These are phyloP conservation scores for Ceratopteris richardii DNA, from an alignment of 75 land plant species.

Conservation along the genomic window DNA sequence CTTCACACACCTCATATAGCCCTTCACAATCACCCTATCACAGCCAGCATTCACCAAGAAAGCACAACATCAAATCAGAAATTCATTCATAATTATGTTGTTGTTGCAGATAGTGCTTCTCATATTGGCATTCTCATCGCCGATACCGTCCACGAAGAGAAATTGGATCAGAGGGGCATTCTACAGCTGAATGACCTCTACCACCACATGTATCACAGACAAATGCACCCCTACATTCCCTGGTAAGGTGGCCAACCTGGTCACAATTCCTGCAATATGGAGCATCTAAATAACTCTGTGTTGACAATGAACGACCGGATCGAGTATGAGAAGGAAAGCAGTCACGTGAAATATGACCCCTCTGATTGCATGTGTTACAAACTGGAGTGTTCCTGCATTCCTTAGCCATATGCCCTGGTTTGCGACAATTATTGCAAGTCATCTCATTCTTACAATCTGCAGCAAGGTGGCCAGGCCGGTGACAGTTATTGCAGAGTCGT, in stretches of 20 bases:
- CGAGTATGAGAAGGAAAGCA: constrained; percentile 12
- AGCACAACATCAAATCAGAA: too few species aligned
- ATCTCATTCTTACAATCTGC: constrained; percentile 50
- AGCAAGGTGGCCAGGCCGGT: constrained; percentile 44
- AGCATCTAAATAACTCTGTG: constrained; percentile 20
- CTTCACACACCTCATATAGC: too few species aligned
- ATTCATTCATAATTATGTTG: too few species aligned
- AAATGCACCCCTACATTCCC: constrained; percentile 12
- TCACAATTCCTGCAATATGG: constrained; percentile 26
- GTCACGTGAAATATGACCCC: constrained; percentile 39
- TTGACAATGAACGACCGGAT: background rate
- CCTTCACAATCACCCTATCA: too few species aligned
- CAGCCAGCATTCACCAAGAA: too few species aligned
- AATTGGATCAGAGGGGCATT: constrained; percentile 43
- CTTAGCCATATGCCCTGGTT: constrained; percentile 54
- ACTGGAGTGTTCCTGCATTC: constrained; percentile 47
- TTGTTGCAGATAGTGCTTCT: too few species aligned
- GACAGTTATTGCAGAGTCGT: constrained; percentile 50
- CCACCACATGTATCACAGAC: constrained; percentile 43
- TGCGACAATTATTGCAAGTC: constrained; percentile 55
- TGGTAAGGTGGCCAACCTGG: constrained; percentile 34
- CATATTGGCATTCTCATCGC: background rate
- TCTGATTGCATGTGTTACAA: constrained; percentile 42
- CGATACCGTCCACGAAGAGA: constrained; percentile 17
- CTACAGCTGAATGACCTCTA: constrained; percentile 37